phyloP scores from a whole-genome alignment of 257 asterid genomes.

The Catharanthus roseus region DNA sequence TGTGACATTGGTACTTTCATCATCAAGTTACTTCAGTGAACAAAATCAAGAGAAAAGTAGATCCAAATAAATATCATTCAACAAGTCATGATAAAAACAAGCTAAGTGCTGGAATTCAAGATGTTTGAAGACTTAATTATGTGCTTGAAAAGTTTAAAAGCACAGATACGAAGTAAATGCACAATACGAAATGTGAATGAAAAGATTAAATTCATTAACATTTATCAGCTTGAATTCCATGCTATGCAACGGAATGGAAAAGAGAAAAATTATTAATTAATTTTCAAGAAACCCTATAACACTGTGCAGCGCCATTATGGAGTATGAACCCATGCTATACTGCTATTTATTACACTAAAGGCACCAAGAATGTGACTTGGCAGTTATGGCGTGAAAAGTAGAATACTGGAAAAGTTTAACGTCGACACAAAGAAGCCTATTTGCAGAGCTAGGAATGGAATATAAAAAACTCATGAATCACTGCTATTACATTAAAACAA shows the following conservation, averaged over 20 bases:
- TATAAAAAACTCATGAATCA: too few species aligned
- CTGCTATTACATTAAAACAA: too few species aligned
- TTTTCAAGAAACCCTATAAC: background rate
- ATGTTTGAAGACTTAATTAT: too few species aligned
- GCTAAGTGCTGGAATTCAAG: too few species aligned
- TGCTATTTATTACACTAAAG: background rate
- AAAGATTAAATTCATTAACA: too few species aligned
- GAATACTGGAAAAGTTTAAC: background rate
- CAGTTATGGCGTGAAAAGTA: background rate
- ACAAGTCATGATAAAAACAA: too few species aligned
- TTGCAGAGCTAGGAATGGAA: background rate
- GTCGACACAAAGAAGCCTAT: background rate
- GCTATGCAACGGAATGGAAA: background rate
- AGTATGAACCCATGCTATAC: background rate
- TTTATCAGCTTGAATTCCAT: too few species aligned
- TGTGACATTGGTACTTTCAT: background rate
- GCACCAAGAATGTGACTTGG: background rate
- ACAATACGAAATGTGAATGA: too few species aligned
- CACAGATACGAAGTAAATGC: too few species aligned
- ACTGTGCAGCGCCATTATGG: background rate
- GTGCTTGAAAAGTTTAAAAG: too few species aligned
- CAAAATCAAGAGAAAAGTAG: background rate
- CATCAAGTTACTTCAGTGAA: background rate
- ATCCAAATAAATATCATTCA: background rate
- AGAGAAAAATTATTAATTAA: background rate